Evolutionary conservation across 305 asterid genomes (phyloP).

Genomic region (Rubia peregrina): DNA sequence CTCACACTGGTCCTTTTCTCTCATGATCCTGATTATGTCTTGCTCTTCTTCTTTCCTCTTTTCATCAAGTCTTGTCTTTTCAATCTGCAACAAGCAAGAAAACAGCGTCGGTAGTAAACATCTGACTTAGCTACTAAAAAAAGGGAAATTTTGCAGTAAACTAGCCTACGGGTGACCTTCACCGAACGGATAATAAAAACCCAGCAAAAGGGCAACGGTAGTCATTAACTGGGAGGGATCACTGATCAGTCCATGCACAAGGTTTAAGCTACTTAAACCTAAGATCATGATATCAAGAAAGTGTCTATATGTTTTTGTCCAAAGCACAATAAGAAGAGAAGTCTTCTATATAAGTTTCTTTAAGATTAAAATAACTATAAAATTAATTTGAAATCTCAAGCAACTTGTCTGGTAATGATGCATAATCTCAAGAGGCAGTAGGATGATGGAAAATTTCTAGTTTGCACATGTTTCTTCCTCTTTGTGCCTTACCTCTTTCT

Average conservation of each 20-base stretch:
- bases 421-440: not conserved
- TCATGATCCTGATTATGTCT: conserved; percentile 30
- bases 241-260: not conserved
- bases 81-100: conserved; percentile 42
- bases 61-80: conserved; percentile 39
- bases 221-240: not conserved
- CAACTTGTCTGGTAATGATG: not conserved
- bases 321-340: not conserved
- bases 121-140: not conserved
- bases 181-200: not conserved
- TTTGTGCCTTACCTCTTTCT: not conserved
- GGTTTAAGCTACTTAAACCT: not conserved
- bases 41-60: conserved; percentile 25
- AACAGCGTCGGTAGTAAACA: not conserved
- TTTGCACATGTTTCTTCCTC: conserved; percentile 3
- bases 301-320: not conserved
- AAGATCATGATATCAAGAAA: conserved; percentile 4
- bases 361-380: not conserved
- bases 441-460: not conserved
- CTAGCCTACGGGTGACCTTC: not conserved
- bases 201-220: not conserved
- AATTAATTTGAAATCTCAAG: not conserved
- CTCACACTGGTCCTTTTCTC: conserved; percentile 36
- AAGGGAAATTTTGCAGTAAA: not conserved
- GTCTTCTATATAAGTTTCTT: not conserved